Conservation (phyloP, 148 eudicot species). For the Pouteria glomerata region DNA sequence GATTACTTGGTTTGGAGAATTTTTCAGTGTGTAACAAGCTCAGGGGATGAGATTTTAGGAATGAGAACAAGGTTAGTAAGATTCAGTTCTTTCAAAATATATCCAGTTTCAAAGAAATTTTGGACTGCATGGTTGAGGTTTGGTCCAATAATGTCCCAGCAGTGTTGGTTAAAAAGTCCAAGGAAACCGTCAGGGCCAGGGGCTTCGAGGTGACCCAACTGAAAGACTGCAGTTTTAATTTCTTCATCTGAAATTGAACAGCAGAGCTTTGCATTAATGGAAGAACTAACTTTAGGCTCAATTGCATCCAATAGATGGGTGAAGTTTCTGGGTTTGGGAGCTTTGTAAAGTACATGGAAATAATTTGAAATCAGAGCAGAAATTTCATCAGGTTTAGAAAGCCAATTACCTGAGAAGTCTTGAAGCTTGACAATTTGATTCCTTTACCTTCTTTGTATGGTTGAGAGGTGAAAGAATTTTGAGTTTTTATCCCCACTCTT, state of each 20-base stretch:
- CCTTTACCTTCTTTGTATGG: not conserved
- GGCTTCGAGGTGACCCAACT: not conserved
- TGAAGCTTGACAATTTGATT: not conserved
- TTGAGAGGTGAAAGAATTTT: not conserved
- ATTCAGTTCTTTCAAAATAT: not conserved
- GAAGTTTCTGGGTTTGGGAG: not conserved
- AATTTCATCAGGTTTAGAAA: not conserved
- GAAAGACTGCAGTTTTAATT: not conserved
- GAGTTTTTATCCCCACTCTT: not conserved
- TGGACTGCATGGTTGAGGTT: not conserved
- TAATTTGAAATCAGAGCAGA: not conserved
- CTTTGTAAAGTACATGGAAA: not conserved
- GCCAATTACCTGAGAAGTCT: not conserved
- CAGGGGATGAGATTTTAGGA: not conserved
- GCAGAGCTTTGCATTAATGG: not conserved
- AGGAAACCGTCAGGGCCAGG: not conserved
- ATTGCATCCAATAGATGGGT: not conserved
- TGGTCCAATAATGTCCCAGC: not conserved
- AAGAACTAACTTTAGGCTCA: not conserved
- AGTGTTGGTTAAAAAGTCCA: not conserved
- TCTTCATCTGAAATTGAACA: too few relatives aligned
- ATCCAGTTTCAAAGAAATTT: not conserved
- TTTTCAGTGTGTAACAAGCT: too few relatives aligned
- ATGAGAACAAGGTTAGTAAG: not conserved
- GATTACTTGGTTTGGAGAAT: too few relatives aligned